Evolutionary conservation across 2,329 filamentous ascomycete genomes (phyloP).

Genomic region (Cercospora berteroae): DNA sequence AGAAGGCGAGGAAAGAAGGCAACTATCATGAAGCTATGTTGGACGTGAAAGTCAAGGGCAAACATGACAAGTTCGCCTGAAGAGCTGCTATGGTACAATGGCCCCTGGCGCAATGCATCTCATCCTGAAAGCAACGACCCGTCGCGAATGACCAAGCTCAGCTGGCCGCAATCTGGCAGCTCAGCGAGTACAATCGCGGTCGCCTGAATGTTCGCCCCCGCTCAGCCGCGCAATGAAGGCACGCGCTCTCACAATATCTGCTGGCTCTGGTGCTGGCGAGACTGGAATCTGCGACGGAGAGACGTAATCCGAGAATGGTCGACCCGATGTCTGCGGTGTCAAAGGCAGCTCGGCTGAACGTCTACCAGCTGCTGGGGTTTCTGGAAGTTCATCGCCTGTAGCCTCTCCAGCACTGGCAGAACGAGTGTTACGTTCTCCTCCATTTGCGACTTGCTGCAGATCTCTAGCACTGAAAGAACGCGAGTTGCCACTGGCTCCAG

Average conservation of each 20-base stretch:
- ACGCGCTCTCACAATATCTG: neutral
- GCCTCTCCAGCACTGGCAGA: neutral
- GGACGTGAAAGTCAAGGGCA: constrained; percentile 84
- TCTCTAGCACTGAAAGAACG: neutral
- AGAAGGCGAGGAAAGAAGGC: constrained; percentile 78
- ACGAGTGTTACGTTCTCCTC: neutral
- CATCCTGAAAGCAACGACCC: neutral
- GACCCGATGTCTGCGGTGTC: neutral
- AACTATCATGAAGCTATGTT: constrained; percentile 85
- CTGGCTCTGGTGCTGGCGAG: neutral
- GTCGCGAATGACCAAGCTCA: neutral
- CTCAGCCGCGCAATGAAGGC: neutral
- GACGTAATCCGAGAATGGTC: neutral
- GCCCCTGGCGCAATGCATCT: neutral
- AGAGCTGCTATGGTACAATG: neutral
- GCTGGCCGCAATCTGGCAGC: neutral
- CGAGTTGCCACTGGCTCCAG: neutral
- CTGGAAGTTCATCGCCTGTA: neutral
- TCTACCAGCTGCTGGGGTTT: neutral
- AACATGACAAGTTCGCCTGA: constrained; percentile 77
- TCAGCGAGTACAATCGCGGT: neutral
- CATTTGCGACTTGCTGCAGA: neutral
- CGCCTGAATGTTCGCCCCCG: neutral
- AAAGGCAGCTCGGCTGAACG: neutral
- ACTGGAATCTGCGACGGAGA: neutral